phyloP scores from a whole-genome alignment of 108 stramenopile species.

The Skeletonema potamos region DNA sequence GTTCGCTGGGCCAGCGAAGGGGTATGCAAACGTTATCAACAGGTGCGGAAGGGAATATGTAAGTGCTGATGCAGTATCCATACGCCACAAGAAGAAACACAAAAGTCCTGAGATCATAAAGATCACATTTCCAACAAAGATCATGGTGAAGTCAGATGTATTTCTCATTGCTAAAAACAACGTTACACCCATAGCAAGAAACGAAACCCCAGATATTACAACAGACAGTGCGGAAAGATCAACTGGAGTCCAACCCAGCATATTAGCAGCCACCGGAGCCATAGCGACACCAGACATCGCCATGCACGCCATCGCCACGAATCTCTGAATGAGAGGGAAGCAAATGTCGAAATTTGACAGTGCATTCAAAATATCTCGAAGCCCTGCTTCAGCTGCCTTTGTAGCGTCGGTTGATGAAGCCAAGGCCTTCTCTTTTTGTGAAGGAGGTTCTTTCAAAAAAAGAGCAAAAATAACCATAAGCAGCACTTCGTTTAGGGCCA shows the following conservation, averaged over 20 bases:
- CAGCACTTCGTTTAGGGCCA: neutral
- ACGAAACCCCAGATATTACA: neutral
- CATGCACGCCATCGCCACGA: neutral
- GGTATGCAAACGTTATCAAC: neutral
- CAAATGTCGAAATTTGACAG: neutral
- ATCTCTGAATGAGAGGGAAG: neutral
- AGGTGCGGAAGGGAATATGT: slow-evolving; percentile 7
- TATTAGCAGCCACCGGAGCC: neutral
- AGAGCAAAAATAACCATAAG: neutral
- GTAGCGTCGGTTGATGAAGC: neutral
- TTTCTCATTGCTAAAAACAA: neutral
- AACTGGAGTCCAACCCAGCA: neutral
- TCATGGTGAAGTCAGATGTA: neutral
- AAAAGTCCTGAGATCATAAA: neutral
- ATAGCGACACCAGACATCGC: neutral
- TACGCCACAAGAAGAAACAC: slow-evolving; percentile 3
- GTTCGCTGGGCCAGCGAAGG: slow-evolving; percentile 18
- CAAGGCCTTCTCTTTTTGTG: neutral
- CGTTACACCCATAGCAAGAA: neutral
- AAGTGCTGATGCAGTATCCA: neutral
- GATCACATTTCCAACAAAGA: neutral
- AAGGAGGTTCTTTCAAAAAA: slow-evolving; percentile 13
- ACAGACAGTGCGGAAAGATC: neutral
- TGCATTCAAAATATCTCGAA: slow-evolving; percentile 22
- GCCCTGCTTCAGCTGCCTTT: neutral